Base-by-base conservation (phyloP, 495 filamentous ascomycete species). In the Penicillium odoratum region DNA sequence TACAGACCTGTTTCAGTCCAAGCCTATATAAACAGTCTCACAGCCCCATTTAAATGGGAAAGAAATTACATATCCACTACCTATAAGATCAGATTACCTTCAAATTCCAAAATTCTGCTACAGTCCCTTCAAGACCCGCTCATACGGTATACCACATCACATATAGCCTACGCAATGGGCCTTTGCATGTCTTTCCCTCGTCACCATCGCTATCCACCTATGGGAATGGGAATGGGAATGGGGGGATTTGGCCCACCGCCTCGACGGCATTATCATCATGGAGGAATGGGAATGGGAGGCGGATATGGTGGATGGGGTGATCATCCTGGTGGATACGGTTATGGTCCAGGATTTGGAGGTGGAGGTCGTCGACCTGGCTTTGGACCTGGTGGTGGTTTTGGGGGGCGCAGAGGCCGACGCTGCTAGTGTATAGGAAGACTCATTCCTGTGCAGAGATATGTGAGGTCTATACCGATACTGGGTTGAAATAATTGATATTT, bases 131-230 rank as follows among this genome's bases (percentile, higher is more conserved):
- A 25, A 25, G 21, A 45, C 21, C 21, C 3, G 4, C 16, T 7
- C 13, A 25, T 16, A 34, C 21, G 3, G 34, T 29, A 25, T 16
- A 34, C 21, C 7, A 50, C 48, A 15, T 50, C 5, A 15, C 21
- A 2, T 2, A 48, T 28, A 4, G 11, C 30, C 29, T 58, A 48
- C 43, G 40, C 34, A 13, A 64, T 64, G 62, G 62, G 62, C 26
- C 62, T 64, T 26, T 64, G 58, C 42, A 57, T 64, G 57, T 64
- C 62, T 15, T 48, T 64, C 18, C 62, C 62, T 16, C 58, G 48
- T 11, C 62, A 40, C n/a, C 49, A 30, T 25, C 40, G 40, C 13
- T 28, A 31, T 36, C 40, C 51, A 29, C 30, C 36, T n/a, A 60
- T 60, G 57, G 44, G 43, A 2, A 59, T 59, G 57, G 48, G 52